phyloP scores from a whole-genome alignment of 345 rosid genomes.

The Raphanus sativus region DNA sequence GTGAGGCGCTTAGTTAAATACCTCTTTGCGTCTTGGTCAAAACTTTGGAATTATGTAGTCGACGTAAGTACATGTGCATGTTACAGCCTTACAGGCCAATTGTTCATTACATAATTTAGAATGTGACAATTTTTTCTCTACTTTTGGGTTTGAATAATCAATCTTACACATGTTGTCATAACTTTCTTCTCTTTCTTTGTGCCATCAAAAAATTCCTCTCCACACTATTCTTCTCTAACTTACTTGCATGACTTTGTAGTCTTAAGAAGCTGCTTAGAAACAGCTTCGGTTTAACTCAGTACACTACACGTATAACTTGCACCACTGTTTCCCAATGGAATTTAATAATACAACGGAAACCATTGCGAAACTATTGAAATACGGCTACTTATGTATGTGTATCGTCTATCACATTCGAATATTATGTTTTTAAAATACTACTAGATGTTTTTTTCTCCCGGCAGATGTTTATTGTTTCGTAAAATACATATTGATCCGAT shows the following conservation, averaged over 20 bases:
- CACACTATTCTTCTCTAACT: not conserved
- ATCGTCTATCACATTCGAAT: too few relatives aligned
- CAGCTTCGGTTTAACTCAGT: not conserved
- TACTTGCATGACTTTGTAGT: constrained; percentile 16
- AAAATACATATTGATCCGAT: not conserved
- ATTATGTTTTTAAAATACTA: too few relatives aligned
- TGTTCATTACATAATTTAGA: not conserved
- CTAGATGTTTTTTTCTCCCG: not conserved
- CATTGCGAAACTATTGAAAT: constrained; percentile 5
- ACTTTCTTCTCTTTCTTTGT: not conserved
- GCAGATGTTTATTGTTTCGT: not conserved
- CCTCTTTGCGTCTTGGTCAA: not conserved
- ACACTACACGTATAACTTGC: constrained; percentile 17
- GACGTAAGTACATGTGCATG: not conserved
- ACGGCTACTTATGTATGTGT: not conserved
- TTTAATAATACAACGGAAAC: constrained; percentile 1
- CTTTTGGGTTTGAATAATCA: constrained; percentile 21
- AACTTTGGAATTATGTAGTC: not conserved
- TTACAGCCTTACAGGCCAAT: not conserved
- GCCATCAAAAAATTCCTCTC: not conserved
- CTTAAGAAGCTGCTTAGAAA: constrained; percentile 36
- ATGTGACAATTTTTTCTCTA: not conserved
- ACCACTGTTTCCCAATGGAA: not conserved
- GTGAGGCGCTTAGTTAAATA: not conserved
- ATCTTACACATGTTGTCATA: not conserved